Evolutionary conservation across 2,329 filamentous ascomycete genomes (phyloP).

Genomic region (Colletotrichum lentis): DNA sequence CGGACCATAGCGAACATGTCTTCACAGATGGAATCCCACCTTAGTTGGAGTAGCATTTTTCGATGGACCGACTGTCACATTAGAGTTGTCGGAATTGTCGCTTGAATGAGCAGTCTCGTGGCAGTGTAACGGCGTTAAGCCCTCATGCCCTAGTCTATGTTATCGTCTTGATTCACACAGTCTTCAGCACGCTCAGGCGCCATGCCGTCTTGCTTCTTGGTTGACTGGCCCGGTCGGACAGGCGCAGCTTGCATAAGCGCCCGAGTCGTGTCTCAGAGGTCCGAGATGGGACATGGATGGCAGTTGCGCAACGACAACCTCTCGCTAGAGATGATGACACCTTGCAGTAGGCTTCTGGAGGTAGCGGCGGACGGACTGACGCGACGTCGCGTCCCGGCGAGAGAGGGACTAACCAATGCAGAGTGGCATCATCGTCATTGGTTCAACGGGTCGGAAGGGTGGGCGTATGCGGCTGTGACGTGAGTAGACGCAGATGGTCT

Average conservation of each 20-base stretch:
- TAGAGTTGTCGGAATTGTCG: not conserved
- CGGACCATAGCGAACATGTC: slow-evolving; percentile 7
- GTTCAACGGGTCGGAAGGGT: not conserved
- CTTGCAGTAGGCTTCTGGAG: slow-evolving; percentile 10
- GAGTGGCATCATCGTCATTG: slow-evolving; percentile 11
- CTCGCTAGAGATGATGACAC: not conserved
- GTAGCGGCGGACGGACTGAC: not conserved
- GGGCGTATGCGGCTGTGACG: not conserved
- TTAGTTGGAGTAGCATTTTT: not conserved
- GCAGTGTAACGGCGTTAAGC: not conserved
- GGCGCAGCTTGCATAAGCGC: not conserved
- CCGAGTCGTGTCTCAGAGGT: slow-evolving; percentile 1
- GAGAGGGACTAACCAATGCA: not conserved
- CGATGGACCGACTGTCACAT: not conserved
- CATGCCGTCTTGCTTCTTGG: not conserved
- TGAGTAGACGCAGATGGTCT: slow-evolving; percentile 5
- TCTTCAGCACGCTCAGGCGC: not conserved
- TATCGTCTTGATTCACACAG: not conserved
- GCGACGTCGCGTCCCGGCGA: not conserved
- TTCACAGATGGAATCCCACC: not conserved
- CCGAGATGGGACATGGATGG: not conserved
- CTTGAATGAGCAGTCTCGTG: not conserved
- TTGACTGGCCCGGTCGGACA: not conserved
- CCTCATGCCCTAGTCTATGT: not conserved
- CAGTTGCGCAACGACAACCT: not conserved